Evolutionary conservation across 179 eudicot genomes (phyloP).

Genomic region (Pouteria campechiana): DNA sequence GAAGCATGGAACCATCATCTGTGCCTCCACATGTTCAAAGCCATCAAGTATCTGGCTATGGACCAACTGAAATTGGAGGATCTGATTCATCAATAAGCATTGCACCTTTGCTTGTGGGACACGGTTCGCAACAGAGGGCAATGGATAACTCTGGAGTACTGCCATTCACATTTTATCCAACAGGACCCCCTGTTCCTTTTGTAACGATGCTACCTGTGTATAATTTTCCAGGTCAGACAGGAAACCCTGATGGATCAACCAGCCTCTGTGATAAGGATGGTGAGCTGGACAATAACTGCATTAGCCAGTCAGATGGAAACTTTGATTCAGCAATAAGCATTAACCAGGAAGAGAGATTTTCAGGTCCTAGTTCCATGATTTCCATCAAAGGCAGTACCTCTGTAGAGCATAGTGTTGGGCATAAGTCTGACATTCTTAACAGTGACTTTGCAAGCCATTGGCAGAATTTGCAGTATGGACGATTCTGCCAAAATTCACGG

Average conservation of each 20-base stretch:
- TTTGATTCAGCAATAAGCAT: slow-evolving; percentile 17
- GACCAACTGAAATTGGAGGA: slow-evolving; percentile 40
- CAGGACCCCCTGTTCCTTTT: slow-evolving; percentile 93
- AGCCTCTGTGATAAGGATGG: slow-evolving; percentile 28
- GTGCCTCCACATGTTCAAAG: slow-evolving; percentile 24
- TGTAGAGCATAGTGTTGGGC: slow-evolving; percentile 21
- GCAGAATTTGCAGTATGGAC: slow-evolving; percentile 73
- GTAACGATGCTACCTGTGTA: slow-evolving; percentile 69
- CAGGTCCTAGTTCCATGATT: slow-evolving; percentile 12
- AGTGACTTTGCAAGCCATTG: slow-evolving; percentile 82
- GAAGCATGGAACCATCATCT: slow-evolving; percentile 19
- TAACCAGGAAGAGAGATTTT: slow-evolving; percentile 24
- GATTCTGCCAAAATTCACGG: slow-evolving; percentile 54
- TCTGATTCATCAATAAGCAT: slow-evolving; percentile 39
- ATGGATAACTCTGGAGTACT: slow-evolving; percentile 38
- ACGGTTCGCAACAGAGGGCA: slow-evolving; percentile 41
- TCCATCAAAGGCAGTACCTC: slow-evolving; percentile 18
- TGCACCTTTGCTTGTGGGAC: slow-evolving; percentile 42
- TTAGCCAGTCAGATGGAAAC: slow-evolving; percentile 25
- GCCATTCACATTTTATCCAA: slow-evolving; percentile 52
- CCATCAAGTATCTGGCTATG: slow-evolving; percentile 30
- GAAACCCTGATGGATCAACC: slow-evolving; percentile 31
- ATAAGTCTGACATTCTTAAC: slow-evolving; percentile 50
- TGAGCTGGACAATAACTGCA: slow-evolving; percentile 17
- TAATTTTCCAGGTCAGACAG: slow-evolving; percentile 28